phyloP scores from a whole-genome alignment of 192 early-diverging fungal genomes.

The Mortierella alpina region DNA sequence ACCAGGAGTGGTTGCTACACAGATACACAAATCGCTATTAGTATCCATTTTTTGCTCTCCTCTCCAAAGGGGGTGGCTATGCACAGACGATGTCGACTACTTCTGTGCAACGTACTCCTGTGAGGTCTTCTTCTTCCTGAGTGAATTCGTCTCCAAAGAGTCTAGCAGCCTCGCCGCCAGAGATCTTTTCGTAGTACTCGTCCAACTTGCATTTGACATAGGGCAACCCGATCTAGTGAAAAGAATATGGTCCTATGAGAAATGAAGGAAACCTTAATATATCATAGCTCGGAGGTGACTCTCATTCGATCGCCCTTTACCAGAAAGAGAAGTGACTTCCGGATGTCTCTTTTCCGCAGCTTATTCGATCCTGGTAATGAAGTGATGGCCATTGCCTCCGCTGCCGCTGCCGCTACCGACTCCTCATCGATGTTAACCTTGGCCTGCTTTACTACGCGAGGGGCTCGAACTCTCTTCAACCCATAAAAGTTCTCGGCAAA shows the following conservation, averaged over 20 bases:
- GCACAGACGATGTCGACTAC: conserved; percentile 25
- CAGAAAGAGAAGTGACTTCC: conserved; percentile 73
- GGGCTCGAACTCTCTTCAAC: conserved; percentile 74
- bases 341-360: conserved; percentile 64
- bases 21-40: not conserved
- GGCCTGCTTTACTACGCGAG: conserved; percentile 44
- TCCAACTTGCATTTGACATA: conserved; percentile 81
- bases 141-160: conserved; percentile 71
- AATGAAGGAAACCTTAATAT: not conserved
- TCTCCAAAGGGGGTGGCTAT: not conserved
- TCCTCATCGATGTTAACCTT: conserved; percentile 47
- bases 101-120: conserved; percentile 31
- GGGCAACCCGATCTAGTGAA: conserved; percentile 71
- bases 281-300: not conserved
- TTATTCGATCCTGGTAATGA: conserved; percentile 50
- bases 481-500: conserved; percentile 97
- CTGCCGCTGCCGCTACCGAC: conserved; percentile 13
- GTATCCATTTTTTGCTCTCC: conserved; percentile 3
- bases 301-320: conserved; percentile 38
- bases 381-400: conserved; percentile 13
- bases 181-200: conserved; percentile 74
- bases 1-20: conserved; percentile 31
- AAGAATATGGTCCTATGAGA: not conserved
- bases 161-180: conserved; percentile 70
- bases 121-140: conserved; percentile 53